Evolutionary conservation across 2,329 filamentous ascomycete species (phyloP).

Genomic region (Pestalotiopsis sp.): DNA sequence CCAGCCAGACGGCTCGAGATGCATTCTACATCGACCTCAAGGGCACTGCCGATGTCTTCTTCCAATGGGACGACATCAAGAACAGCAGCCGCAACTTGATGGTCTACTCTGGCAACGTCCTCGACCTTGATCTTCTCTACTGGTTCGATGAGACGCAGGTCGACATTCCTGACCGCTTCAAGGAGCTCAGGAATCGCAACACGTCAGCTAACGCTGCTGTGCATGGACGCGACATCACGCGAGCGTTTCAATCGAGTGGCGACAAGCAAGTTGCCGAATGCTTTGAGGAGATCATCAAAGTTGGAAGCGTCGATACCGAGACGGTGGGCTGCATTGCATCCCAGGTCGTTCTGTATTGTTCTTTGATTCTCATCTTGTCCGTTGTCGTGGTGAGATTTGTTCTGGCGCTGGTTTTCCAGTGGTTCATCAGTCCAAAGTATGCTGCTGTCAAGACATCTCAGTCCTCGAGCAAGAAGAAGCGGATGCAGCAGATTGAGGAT

Average conservation of each 20-base stretch:
- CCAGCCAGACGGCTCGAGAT: slow-evolving; percentile 66
- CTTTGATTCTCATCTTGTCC: slow-evolving; percentile 86
- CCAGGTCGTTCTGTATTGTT: slow-evolving; percentile 94
- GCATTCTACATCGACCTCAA: slow-evolving; percentile 73
- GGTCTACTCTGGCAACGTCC: slow-evolving; percentile 90
- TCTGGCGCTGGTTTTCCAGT: slow-evolving; percentile 91
- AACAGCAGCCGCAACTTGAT: slow-evolving; percentile 89
- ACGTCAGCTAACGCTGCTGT: slow-evolving; percentile 64
- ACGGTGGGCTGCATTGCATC: slow-evolving; percentile 97
- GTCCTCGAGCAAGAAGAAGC: slow-evolving; percentile 77
- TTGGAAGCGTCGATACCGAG: slow-evolving; percentile 93
- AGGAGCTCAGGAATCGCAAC: slow-evolving; percentile 72
- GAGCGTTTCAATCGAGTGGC: slow-evolving; percentile 75
- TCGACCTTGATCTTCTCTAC: slow-evolving; percentile 83
- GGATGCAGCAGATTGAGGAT: slow-evolving; percentile 93
- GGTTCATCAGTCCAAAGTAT: slow-evolving; percentile 89
- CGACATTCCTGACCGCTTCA: slow-evolving; percentile 73
- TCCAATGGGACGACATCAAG: slow-evolving; percentile 90
- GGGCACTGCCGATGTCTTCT: slow-evolving; percentile 86
- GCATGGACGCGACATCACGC: slow-evolving; percentile 85
- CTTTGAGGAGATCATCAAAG: slow-evolving; percentile 91
- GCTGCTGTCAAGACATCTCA: slow-evolving; percentile 85
- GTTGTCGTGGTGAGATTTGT: slow-evolving; percentile 86
- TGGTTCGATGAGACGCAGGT: slow-evolving; percentile 92
- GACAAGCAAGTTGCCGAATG: slow-evolving; percentile 87